Base-by-base conservation (phyloP, 768 basidiomycete species). In the Hygrocybe punicea region DNA sequence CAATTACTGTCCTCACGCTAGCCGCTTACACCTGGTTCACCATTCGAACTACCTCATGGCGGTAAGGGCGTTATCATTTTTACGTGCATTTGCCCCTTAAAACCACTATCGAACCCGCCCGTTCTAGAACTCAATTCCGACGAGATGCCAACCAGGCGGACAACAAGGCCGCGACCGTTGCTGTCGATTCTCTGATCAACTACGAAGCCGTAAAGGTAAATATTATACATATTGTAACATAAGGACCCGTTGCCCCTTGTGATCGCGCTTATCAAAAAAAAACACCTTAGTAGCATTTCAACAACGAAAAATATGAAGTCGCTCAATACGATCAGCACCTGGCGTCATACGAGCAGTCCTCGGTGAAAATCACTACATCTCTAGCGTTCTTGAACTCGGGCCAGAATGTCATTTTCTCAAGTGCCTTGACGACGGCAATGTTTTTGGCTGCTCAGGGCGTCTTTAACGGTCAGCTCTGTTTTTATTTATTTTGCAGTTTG, bases 21-120 rank as follows among this genome's bases (percentile, higher is more conserved):
- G 89, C 81, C 2, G 84, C 89, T 3, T 99, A 99, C 68, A 91
- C 93, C 0, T 98, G 94, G 94, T 99, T 96, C 68, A 99, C 97
- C 1, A 86, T 99, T 34, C 83, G 85, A 48, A 98, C 97, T 1
- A 99, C 97, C 1, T 85, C 94, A 1, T 98, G 97, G 97, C 79
- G 95, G 93, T 93, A 51, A 75, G 67, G 49, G 19, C 6, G 24
- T 11, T 5, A 37, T 21, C 48, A 51, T 24, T 19, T 36, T 2
- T 34, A 21, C 34, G 10, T 37, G 33, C 39, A 11, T 9, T 55
- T 17, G 8, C 9, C 19, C 8, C 11, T 11, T 19, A 16, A 24
- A 3, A 25, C 17, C n/a, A n/a, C n/a, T n/a, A n/a, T n/a, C n/a
- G n/a, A n/a, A n/a, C n/a, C n/a, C n/a, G n/a, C 53, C 24, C 23